Evolutionary conservation across 257 asterid genomes (phyloP).

Genomic region (Ilex asprella): DNA sequence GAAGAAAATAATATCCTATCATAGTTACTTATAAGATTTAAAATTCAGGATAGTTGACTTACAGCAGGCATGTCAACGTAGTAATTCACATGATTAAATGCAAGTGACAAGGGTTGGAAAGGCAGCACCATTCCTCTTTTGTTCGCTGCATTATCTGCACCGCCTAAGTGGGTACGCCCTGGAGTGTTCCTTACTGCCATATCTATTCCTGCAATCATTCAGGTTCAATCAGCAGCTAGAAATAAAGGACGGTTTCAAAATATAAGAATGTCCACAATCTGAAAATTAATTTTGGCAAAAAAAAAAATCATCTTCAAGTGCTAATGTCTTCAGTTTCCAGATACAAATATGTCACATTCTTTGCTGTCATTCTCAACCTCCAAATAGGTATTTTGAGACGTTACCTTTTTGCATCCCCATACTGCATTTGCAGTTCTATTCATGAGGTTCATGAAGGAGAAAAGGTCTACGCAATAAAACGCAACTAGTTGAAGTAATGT

Average conservation of each 20-base stretch:
- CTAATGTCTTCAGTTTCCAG: too few species aligned
- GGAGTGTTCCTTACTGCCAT: conserved; percentile 30
- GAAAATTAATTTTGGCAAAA: neutral
- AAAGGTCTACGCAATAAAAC: too few species aligned
- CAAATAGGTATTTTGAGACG: too few species aligned
- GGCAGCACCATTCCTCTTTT: conserved; percentile 94
- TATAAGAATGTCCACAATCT: neutral
- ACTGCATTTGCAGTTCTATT: too few species aligned
- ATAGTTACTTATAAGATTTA: too few species aligned
- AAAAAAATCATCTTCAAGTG: too few species aligned
- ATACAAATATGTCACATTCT: too few species aligned
- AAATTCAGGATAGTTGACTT: conserved; percentile 26
- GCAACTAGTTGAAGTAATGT: too few species aligned
- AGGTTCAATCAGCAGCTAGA: conserved; percentile 3
- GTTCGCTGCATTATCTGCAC: conserved; percentile 17
- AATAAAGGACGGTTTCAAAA: neutral
- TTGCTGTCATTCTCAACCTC: too few species aligned
- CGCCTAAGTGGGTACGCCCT: conserved; percentile 18
- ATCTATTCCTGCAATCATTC: conserved; percentile 37
- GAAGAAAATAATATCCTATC: neutral
- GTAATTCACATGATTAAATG: conserved; percentile 79
- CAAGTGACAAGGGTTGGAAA: conserved; percentile 78
- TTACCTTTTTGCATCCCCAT: too few species aligned
- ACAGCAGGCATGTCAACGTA: conserved; percentile 92
- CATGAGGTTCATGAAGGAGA: too few species aligned